Percentiles rank a stretch among this genome's conserved stretches.
Evolutionary conservation across 768 basidiomycete species (phyloP).

Genomic region (Agaricus bisporus): DNA sequence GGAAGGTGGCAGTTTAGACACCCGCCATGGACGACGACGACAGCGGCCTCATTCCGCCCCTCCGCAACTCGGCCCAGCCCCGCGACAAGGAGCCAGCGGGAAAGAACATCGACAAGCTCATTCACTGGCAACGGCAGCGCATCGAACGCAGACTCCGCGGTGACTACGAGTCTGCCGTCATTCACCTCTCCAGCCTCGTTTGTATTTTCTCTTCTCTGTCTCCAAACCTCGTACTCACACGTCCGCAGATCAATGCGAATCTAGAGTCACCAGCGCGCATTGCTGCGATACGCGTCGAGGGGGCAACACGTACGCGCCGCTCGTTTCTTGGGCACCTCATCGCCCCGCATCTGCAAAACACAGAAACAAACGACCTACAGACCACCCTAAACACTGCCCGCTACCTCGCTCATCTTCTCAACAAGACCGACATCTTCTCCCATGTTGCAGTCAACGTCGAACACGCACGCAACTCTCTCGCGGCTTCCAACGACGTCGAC

Average conservation of each 20-base stretch:
- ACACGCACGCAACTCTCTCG: slow-evolving; percentile 44
- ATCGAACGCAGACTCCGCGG: slow-evolving; percentile 59
- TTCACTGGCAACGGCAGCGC: slow-evolving; percentile 74
- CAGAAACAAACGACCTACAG: slow-evolving; percentile 10
- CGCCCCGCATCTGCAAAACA: slow-evolving; percentile 43
- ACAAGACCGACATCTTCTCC: slow-evolving; percentile 74
- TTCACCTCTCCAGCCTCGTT: slow-evolving; percentile 60
- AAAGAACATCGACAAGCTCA: slow-evolving; percentile 40
- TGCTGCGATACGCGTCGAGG: slow-evolving; percentile 75
- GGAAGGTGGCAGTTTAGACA: not conserved
- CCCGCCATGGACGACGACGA: slow-evolving; percentile 12
- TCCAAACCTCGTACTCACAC: not conserved
- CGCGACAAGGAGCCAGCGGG: slow-evolving; percentile 51
- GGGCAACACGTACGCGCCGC: slow-evolving; percentile 64
- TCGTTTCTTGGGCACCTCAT: slow-evolving; percentile 81
- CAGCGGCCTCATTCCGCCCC: slow-evolving; percentile 29
- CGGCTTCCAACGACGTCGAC: slow-evolving; percentile 62
- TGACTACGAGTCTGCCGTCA: slow-evolving; percentile 69
- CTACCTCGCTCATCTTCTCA: slow-evolving; percentile 56
- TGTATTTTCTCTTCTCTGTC: slow-evolving; percentile 16
- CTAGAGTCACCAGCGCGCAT: slow-evolving; percentile 62
- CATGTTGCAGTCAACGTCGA: slow-evolving; percentile 61
- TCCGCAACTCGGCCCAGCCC: slow-evolving; percentile 47
- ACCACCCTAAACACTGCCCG: slow-evolving; percentile 60
- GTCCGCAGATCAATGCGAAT: slow-evolving; percentile 57